phyloP scores from a whole-genome alignment of 2,329 filamentous ascomycete species.

The Aspergillus brunneoviolaceus region DNA sequence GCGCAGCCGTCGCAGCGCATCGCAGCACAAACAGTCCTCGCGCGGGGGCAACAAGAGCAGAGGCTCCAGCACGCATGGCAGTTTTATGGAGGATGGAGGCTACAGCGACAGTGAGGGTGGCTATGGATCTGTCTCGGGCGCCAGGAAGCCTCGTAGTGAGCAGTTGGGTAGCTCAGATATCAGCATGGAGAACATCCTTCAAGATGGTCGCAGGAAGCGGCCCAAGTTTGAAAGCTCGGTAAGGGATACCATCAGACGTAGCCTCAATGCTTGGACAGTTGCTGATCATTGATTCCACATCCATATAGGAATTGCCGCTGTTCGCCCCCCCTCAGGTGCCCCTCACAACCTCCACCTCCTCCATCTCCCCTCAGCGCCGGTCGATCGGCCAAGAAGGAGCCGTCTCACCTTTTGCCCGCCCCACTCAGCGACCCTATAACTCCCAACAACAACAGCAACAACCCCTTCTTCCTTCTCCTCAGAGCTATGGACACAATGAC shows the following conservation, averaged over 20 bases:
- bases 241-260: slow-evolving; percentile 22
- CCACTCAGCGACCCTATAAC: slow-evolving; percentile 75
- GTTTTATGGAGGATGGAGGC: slow-evolving; percentile 68
- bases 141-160: slow-evolving; percentile 75
- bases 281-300: slow-evolving; percentile 17
- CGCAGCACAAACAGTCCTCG: slow-evolving; percentile 70
- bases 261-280: not conserved
- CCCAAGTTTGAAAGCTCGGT: slow-evolving; percentile 94
- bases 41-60: slow-evolving; percentile 68
- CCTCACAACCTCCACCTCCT: slow-evolving; percentile 93
- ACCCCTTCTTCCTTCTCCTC: slow-evolving; percentile 78
- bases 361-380: slow-evolving; percentile 86
- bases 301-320: slow-evolving; percentile 79
- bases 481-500: slow-evolving; percentile 64
- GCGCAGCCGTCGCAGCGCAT: slow-evolving; percentile 73
- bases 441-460: slow-evolving; percentile 73
- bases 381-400: slow-evolving; percentile 68
- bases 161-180: slow-evolving; percentile 94
- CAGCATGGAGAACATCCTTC: slow-evolving; percentile 96
- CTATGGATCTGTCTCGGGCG: slow-evolving; percentile 67
- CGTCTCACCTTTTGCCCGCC: slow-evolving; percentile 69
- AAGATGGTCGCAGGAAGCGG: slow-evolving; percentile 90
- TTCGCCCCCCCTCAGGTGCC: slow-evolving; percentile 95
- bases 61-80: slow-evolving; percentile 59
- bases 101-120: slow-evolving; percentile 88